Evolutionary conservation across 139 green algal species (phyloP), one percentile per base, ranked within the genome.

Genomic region (Chlorella sp.): DNA sequence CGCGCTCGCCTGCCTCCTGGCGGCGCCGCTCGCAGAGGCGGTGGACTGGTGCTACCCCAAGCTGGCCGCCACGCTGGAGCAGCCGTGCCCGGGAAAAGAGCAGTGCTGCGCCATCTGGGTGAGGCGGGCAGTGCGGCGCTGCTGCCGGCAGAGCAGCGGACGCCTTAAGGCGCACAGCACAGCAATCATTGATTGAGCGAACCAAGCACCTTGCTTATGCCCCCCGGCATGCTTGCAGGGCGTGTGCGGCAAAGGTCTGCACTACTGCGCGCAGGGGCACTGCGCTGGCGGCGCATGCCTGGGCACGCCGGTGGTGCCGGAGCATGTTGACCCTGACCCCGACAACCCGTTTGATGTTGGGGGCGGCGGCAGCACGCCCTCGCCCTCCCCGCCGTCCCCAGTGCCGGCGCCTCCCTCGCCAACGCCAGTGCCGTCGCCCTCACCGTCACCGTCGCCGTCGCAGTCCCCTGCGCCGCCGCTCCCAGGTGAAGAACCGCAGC

Each of bases 31-130:
- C 13, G 72, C 28, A 11, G 43, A 60, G 30, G 72, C 40, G 5
- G 43, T 60, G 28, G 46, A 56, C 32, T 78, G 72, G 72, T 78
- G 72, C 72, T 78, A 60, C 30, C 72, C 72, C 19, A 46, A 48
- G 72, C 44, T 32, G 26, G 36, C n/a, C 8, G 72, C 56, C 30
- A 38, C 51, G 51, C 16, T 56, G 3, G 24, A 56, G 32, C 43
- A 78, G 72, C 43, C 43, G 6, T 78, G 72, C 72, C 72, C 72
- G 4, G 14, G 24, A 9, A n/a, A 44, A 1, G 40, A 56, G 11
- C 72, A 78, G 43, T 78, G 72, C 72, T 83, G 77, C 58, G 40
- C 77, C 13, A 40, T 83, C 43, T 83, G 77, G 77, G 77, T 83
- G 28, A 43, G 77, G n/a, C 44, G 11, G 14, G 46, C 19, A 34